Evolutionary conservation across 1,284 basidiomycete species (phyloP), one percentile per base, ranked within the genome.

Genomic region (Cutaneotrichosporon dermatis): DNA sequence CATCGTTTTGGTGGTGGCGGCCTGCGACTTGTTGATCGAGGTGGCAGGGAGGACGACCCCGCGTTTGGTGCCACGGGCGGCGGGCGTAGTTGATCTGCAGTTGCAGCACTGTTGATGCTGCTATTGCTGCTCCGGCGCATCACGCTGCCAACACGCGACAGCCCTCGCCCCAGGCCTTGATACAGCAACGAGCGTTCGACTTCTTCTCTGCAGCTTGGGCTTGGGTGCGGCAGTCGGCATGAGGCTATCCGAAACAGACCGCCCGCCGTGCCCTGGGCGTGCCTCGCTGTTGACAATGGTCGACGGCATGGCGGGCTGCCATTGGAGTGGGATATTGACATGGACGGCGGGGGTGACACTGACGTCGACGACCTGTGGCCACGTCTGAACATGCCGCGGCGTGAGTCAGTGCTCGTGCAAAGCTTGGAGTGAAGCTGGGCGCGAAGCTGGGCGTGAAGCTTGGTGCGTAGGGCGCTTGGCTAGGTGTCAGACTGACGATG

Each of bases 121-220:
- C 12, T 49, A 49, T 46, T 60, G 33, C 43, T 44, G 34, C 57
- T 60, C 4, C 66, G 60, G 16, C 60, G 62, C 61, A 73, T 69
- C 4, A 72, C 71, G 10, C 65, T 69, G 7, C 67, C 67, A 44
- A 70, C 59, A 12, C 71, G 55, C 6, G 60, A 60, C 33, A 73
- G 56, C 3, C 71, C 68, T 35, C 62, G 66, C 4, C 64, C 66
- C 9, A 72, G 50, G 6, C 65, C 60, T 13, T 43, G 37, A 11
- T 63, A 50, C 0, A 72, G 59, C 15, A 69, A 58, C 1, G 62
- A 62, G 65, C 66, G 35, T 62, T 60, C 8, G 68, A 64, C 56
- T 66, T 66, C 51, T 65, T 34, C 63, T 54, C 25, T 46, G 44
- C 16, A 64, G 41, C 12, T 50, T 50, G 5, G 46, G 46, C 34